A percentile compares a stretch with the other conserved stretches of the same genome.
Conservation (phyloP, 768 basidiomycete genomes). For the Rubroboletus satanas region DNA sequence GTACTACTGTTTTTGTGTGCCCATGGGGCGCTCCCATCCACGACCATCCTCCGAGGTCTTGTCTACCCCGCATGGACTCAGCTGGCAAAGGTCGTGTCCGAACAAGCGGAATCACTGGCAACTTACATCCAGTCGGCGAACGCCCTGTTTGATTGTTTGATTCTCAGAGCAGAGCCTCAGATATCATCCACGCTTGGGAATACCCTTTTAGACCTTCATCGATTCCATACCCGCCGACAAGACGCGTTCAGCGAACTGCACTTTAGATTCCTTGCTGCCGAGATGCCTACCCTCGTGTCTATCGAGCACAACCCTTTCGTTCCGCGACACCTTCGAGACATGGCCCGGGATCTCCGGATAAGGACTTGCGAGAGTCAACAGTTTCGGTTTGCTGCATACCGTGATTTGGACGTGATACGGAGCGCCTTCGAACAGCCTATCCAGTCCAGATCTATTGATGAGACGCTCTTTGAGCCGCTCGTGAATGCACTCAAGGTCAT, state of each 20-base stretch:
- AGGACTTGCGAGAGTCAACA: slow-evolving; percentile 57
- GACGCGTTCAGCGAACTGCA: slow-evolving; percentile 64
- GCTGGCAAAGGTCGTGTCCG: slow-evolving; percentile 39
- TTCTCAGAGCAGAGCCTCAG: slow-evolving; percentile 52
- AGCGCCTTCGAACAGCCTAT: slow-evolving; percentile 64
- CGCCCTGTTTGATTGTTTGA: slow-evolving; percentile 53
- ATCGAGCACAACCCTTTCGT: slow-evolving; percentile 61
- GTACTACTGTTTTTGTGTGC: slow-evolving; percentile 63
- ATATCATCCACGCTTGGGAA: slow-evolving; percentile 36
- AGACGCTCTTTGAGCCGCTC: slow-evolving; percentile 55
- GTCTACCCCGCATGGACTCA: slow-evolving; percentile 77
- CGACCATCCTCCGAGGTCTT: slow-evolving; percentile 68
- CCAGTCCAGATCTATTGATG: slow-evolving; percentile 44
- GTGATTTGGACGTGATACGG: slow-evolving; percentile 68
- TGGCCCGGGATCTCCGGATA: slow-evolving; percentile 50
- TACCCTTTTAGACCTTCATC: slow-evolving; percentile 63
- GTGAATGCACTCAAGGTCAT: slow-evolving; percentile 66
- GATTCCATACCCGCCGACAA: slow-evolving; percentile 63
- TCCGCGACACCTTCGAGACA: slow-evolving; percentile 45
- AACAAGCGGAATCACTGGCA: slow-evolving; percentile 41
- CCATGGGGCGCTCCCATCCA: slow-evolving; percentile 65
- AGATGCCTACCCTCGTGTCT: slow-evolving; percentile 65
- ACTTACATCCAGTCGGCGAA: slow-evolving; percentile 62
- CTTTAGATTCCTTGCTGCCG: slow-evolving; percentile 58
- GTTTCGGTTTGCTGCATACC: slow-evolving; percentile 75